Conservation (phyloP, 1,284 basidiomycete species). For the Malassezia nana region DNA sequence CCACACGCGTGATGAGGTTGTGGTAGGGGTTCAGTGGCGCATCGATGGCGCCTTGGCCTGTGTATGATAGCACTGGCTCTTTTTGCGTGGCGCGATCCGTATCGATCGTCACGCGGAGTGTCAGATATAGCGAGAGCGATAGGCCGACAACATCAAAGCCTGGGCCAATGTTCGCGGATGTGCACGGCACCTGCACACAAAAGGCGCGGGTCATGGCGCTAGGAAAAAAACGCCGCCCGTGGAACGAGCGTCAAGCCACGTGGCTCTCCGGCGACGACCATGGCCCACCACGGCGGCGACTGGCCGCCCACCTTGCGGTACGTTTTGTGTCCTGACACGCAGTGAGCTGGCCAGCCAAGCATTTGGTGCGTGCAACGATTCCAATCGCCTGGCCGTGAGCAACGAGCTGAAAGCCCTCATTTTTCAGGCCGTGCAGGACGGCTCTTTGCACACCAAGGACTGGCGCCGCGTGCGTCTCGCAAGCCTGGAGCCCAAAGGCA, state of each 20-base stretch:
- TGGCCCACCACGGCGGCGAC: constrained; percentile 8
- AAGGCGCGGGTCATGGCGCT: constrained; percentile 34
- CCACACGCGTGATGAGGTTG: constrained; percentile 94
- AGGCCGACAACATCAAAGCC: constrained; percentile 98
- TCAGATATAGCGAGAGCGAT: constrained; percentile 78
- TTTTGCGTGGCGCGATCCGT: constrained; percentile 8
- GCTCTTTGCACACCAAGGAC: constrained; percentile 76
- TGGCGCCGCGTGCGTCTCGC: constrained; percentile 58
- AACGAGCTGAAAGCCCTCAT: constrained; percentile 50
- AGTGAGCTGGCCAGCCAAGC: constrained; percentile 40
- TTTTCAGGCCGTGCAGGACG: constrained; percentile 52
- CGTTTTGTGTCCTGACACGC: neutral
- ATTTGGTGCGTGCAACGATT: constrained; percentile 45
- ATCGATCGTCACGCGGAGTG: constrained; percentile 59
- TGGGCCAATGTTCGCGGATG: constrained; percentile 95
- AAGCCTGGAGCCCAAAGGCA: constrained; percentile 6
- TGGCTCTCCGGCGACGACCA: neutral
- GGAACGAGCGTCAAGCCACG: neutral
- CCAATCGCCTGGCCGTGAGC: constrained; percentile 49
- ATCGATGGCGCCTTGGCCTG: constrained; percentile 77
- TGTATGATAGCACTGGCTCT: constrained; percentile 63
- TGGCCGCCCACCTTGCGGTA: constrained; percentile 16
- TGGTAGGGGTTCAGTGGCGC: constrained; percentile 92
- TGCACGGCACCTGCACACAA: constrained; percentile 77
- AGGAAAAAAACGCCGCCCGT: neutral